These are phyloP conservation scores for Warburgia ugandensis DNA, from an alignment of 164 flowering plant species.

Conservation along the genomic window DNA sequence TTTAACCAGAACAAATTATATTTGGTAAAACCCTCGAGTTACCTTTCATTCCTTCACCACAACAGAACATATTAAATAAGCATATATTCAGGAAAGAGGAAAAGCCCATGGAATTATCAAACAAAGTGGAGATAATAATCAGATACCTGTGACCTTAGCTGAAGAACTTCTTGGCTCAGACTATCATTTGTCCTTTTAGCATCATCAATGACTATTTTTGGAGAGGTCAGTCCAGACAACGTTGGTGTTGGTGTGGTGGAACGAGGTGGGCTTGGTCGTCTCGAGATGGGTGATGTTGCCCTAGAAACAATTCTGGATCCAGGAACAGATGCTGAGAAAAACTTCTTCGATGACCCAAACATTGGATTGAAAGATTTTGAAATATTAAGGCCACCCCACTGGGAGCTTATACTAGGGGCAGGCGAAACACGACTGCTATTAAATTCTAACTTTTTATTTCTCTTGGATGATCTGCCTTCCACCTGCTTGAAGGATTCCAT, in stretches of 20 bases:
- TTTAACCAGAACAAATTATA: too few species aligned
- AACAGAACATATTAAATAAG: too few species aligned
- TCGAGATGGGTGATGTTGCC: constrained; percentile 95
- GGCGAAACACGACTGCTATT: constrained; percentile 96
- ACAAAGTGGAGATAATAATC: too few species aligned
- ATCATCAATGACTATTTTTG: constrained; percentile 67
- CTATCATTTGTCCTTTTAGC: constrained; percentile 63
- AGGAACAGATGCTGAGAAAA: constrained; percentile 97
- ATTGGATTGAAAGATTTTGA: constrained; percentile 88
- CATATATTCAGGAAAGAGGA: too few species aligned
- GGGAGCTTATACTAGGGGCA: constrained; percentile 72
- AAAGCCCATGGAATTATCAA: too few species aligned
- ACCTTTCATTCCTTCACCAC: too few species aligned
- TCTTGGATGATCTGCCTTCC: constrained; percentile 62
- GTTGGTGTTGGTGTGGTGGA: constrained; percentile 97
- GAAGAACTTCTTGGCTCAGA: constrained; percentile 73
- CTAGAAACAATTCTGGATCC: constrained; percentile 97
- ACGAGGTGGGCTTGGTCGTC: constrained; percentile 94
- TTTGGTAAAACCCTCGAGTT: too few species aligned
- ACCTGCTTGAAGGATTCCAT: constrained; percentile 71
- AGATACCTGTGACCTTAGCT: constrained; percentile 73
- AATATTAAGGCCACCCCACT: constrained; percentile 72
- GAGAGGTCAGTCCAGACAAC: constrained; percentile 73
- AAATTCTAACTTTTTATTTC: constrained; percentile 80
- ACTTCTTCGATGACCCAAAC: constrained; percentile 92